Conservation (phyloP, 305 asterid species). For the Fraxinus greggii region DNA sequence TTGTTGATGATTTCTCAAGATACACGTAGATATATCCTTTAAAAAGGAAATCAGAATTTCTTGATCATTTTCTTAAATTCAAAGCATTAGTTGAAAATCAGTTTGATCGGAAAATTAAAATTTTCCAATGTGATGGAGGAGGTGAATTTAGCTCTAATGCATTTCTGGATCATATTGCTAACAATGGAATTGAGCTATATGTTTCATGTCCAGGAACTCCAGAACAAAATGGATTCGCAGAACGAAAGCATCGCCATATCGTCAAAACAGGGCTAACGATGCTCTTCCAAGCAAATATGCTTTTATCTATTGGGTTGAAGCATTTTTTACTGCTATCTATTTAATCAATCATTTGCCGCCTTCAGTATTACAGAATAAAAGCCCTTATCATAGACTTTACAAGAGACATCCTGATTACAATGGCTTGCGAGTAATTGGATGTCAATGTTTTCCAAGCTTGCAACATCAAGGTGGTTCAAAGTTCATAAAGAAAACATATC, state of each 20-base stretch:
- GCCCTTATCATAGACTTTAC: not conserved
- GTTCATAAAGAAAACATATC: not conserved
- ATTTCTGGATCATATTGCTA: not conserved
- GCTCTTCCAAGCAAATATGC: conserved; percentile 5
- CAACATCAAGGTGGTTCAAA: not conserved
- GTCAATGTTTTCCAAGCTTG: not conserved
- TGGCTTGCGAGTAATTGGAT: not conserved
- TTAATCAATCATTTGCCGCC: not conserved
- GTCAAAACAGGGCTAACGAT: not conserved
- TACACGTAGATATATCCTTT: conserved; percentile 1
- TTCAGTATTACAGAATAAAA: not conserved
- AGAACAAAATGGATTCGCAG: not conserved
- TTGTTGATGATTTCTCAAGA: not conserved
- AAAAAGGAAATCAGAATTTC: not conserved
- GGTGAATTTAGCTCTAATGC: not conserved
- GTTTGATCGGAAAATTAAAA: conserved; percentile 6
- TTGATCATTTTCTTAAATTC: not conserved
- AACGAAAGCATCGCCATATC: conserved; percentile 11
- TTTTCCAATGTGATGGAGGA: conserved; percentile 7
- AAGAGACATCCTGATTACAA: not conserved
- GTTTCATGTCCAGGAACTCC: not conserved
- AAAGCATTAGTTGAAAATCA: conserved; percentile 8
- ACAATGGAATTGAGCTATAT: not conserved
- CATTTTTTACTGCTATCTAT: not conserved
- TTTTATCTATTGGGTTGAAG: conserved; percentile 5